A percentile compares a stretch with the other conserved stretches of the same genome.
phyloP scores from a whole-genome alignment of 225 moss, liverwort and hornwort genomes.

The Marchantia polymorpha region DNA sequence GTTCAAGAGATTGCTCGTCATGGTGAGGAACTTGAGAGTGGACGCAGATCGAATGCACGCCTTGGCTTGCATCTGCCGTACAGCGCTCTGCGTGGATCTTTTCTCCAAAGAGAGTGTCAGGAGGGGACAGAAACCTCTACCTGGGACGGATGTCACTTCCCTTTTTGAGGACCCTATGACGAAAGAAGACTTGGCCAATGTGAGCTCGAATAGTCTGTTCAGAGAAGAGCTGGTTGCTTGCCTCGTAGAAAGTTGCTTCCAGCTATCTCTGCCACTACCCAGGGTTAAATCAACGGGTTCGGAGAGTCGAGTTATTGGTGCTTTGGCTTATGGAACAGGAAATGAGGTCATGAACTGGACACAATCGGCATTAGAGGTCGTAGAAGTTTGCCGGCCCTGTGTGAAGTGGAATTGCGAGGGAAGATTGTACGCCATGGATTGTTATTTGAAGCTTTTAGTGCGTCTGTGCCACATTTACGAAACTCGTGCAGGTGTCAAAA shows the following conservation, averaged over 20 bases:
- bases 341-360: slow-evolving; percentile 91
- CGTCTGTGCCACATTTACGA: slow-evolving; percentile 89
- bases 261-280: slow-evolving; percentile 83
- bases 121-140: slow-evolving; percentile 85
- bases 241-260: slow-evolving; percentile 93
- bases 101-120: slow-evolving; percentile 93
- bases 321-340: slow-evolving; percentile 80
- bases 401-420: slow-evolving; percentile 94
- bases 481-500: slow-evolving; percentile 88
- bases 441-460: slow-evolving; percentile 86
- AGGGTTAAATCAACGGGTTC: slow-evolving; percentile 51
- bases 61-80: slow-evolving; percentile 89
- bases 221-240: slow-evolving; percentile 92
- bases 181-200: slow-evolving; percentile 70
- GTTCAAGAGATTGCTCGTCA: slow-evolving; percentile 88
- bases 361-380: slow-evolving; percentile 92
- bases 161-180: slow-evolving; percentile 87
- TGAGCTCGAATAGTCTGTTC: slow-evolving; percentile 65
- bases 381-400: slow-evolving; percentile 94
- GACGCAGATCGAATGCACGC: slow-evolving; percentile 97
- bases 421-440: slow-evolving; percentile 90
- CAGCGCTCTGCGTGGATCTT: slow-evolving; percentile 84
- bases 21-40: slow-evolving; percentile 92
- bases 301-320: slow-evolving; percentile 83
- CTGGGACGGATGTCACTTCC: slow-evolving; percentile 78